Conservation (phyloP, 192 early-diverging fungal genomes). For the Coemansia sp. region DNA sequence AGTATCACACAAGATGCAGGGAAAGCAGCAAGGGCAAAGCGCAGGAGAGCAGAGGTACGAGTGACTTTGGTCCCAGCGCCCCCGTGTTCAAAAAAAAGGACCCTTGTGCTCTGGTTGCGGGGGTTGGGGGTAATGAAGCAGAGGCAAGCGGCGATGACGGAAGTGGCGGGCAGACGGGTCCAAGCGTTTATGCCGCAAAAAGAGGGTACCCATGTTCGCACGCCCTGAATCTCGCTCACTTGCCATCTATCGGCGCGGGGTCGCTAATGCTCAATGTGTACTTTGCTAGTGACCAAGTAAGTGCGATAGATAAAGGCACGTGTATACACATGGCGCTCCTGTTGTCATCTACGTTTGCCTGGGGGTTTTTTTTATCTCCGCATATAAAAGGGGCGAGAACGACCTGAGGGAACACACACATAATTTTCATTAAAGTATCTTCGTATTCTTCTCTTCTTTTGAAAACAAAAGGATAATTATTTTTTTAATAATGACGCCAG, state of each 20-base stretch:
- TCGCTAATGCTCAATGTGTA: not conserved
- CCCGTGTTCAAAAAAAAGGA: not conserved
- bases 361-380: not conserved
- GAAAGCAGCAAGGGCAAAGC: not conserved
- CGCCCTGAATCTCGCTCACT: not conserved
- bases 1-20: not conserved
- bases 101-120: not conserved
- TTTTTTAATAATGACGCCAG: conserved; percentile 20
- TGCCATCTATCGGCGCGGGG: conserved; percentile 8
- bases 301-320: not conserved
- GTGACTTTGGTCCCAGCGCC: not conserved
- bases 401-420: not conserved
- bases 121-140: no score
- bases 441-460: not conserved
- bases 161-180: not conserved
- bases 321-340: conserved; percentile 2
- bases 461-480: not conserved
- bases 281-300: not conserved
- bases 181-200: not conserved
- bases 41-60: not conserved
- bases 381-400: conserved; percentile 1
- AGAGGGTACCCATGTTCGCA: not conserved
- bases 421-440: not conserved
- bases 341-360: not conserved
- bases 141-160: not conserved